Conservation (phyloP, 1,139 yeast genomes). For the Geotrichum histeridarum region DNA sequence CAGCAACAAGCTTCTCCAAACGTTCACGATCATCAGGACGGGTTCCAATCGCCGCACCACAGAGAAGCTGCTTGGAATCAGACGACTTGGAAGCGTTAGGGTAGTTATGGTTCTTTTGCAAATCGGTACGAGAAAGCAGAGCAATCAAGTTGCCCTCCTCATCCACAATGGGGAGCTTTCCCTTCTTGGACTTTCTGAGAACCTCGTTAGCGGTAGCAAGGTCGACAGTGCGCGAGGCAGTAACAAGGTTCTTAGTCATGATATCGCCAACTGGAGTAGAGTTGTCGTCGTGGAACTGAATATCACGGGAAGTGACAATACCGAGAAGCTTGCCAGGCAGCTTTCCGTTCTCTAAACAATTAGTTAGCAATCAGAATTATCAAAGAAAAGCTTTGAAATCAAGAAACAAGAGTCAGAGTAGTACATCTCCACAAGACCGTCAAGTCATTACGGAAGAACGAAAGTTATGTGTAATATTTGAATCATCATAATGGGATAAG, state of each 20-base stretch:
- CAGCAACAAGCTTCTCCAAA: conserved; percentile 77
- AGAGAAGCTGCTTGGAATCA: conserved; percentile 87
- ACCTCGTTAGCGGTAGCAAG: conserved; percentile 84
- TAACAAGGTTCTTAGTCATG: conserved; percentile 85
- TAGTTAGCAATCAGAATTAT: conserved; percentile 12
- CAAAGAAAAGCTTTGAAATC: conserved; percentile 1
- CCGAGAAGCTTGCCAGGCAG: conserved; percentile 89
- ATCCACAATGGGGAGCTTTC: conserved; percentile 93
- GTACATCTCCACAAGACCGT: conserved; percentile 88
- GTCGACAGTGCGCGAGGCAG: conserved; percentile 63
- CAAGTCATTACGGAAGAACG: conserved; percentile 99
- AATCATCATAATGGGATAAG: conserved; percentile 33
- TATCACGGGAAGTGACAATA: conserved; percentile 93
- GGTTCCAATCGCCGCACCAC: conserved; percentile 99
- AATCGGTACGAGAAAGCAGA: conserved; percentile 89
- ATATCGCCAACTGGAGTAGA: conserved; percentile 60
- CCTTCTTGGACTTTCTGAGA: conserved; percentile 90
- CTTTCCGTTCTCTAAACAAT: conserved; percentile 64
- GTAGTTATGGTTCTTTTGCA: conserved; percentile 89
- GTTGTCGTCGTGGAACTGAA: conserved; percentile 84
- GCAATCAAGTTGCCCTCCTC: conserved; percentile 70
- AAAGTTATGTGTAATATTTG: conserved; percentile 71
- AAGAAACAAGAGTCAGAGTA: conserved; percentile 39
- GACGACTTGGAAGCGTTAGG: conserved; percentile 94
- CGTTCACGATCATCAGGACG: conserved; percentile 83